Evolutionary conservation across 2,329 filamentous ascomycete genomes (phyloP).

Genomic region (Fusarium domesticum): DNA sequence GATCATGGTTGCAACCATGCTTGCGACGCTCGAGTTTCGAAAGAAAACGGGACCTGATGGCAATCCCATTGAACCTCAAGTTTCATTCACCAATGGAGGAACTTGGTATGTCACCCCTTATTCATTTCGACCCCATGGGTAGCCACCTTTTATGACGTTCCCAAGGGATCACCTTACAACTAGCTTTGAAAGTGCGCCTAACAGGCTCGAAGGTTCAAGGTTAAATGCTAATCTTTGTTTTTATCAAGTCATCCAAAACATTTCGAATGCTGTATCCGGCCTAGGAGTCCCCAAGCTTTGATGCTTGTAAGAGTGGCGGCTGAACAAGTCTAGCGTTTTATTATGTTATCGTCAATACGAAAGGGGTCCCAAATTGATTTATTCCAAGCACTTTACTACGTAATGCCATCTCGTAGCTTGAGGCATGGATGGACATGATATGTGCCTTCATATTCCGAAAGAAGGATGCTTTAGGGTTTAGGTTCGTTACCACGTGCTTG

Average conservation of each 20-base stretch:
- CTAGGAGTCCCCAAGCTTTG: constrained; percentile 15
- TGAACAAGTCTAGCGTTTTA: background rate
- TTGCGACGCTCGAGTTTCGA: constrained; percentile 29
- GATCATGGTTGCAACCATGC: constrained; percentile 37
- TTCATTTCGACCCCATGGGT: constrained; percentile 4
- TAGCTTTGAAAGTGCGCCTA: too few relatives aligned
- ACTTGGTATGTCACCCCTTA: constrained; percentile 30
- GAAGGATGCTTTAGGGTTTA: too few relatives aligned
- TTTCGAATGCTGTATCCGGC: constrained; percentile 30
- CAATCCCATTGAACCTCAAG: constrained; percentile 27
- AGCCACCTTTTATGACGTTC: constrained; percentile 1
- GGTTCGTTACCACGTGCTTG: too few relatives aligned
- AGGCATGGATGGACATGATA: too few relatives aligned
- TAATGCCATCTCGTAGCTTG: too few relatives aligned
- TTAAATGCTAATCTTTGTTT: constrained; percentile 2
- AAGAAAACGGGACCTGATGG: constrained; percentile 26
- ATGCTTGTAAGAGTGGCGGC: constrained; percentile 15
- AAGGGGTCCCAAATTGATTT: too few relatives aligned
- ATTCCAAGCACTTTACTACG: too few relatives aligned
- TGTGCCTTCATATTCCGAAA: too few relatives aligned
- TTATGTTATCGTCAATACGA: background rate
- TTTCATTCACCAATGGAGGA: constrained; percentile 33
- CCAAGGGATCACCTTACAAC: background rate
- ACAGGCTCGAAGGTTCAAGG: too few relatives aligned
- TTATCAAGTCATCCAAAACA: constrained; percentile 31